A percentile compares a stretch with the other conserved stretches of the same genome.
Conservation (phyloP, 1,284 basidiomycete genomes). For the Meira nashicola region DNA sequence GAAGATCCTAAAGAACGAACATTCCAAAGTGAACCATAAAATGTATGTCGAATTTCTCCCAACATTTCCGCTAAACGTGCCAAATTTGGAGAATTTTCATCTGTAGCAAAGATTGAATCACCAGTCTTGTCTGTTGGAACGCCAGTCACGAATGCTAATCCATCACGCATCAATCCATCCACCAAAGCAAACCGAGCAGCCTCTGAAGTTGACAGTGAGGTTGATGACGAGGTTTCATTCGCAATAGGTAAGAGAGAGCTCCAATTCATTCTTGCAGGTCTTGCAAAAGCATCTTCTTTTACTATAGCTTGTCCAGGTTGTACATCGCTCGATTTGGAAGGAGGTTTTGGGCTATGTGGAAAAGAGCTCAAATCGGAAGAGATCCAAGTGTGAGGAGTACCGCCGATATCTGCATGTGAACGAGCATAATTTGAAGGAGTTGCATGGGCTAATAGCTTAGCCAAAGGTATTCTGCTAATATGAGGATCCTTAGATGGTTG, state of each 20-base stretch:
- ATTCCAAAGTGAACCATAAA: conserved; percentile 86
- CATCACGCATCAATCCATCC: conserved; percentile 56
- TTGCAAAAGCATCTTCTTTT: conserved; percentile 3
- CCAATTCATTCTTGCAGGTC: conserved; percentile 8
- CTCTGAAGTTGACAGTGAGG: background rate
- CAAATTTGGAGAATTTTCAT: conserved; percentile 17
- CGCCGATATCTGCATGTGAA: conserved; percentile 42
- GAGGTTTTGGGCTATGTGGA: background rate
- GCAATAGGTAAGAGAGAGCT: conserved; percentile 6
- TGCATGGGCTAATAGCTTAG: conserved; percentile 55
- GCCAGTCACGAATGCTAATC: conserved; percentile 58
- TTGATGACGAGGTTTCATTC: background rate
- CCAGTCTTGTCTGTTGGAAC: conserved; percentile 59
- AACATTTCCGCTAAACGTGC: conserved; percentile 56
- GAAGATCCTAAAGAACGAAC: conserved; percentile 65
- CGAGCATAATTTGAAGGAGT: conserved; percentile 51
- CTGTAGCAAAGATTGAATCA: conserved; percentile 20
- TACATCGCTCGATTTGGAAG: conserved; percentile 5
- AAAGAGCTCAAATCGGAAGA: conserved; percentile 25
- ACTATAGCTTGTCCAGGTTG: conserved; percentile 5
- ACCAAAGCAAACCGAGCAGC: conserved; percentile 31
- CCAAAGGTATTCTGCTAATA: conserved; percentile 53
- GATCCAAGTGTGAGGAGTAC: conserved; percentile 37
- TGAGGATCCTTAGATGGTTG: conserved; percentile 22
- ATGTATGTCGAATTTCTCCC: conserved; percentile 75